phyloP scores from a whole-genome alignment of 345 rosid genomes.

The Zanthoxylum bungeanum region DNA sequence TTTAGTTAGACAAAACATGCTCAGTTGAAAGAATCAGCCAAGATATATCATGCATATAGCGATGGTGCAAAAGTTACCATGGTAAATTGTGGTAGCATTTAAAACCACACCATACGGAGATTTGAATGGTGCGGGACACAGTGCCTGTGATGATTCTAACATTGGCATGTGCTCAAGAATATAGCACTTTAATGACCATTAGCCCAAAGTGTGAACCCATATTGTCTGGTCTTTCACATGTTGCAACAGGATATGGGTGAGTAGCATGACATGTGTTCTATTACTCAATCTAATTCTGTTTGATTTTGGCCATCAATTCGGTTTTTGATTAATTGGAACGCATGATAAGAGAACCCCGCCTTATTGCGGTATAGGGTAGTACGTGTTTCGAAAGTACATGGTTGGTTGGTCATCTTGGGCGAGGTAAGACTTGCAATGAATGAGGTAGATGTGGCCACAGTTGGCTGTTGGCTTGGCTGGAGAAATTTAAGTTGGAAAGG shows the following conservation, averaged over 20 bases:
- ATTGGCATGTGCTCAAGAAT: too few relatives aligned
- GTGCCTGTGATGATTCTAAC: too few relatives aligned
- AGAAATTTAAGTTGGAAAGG: too few relatives aligned
- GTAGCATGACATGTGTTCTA: neutral
- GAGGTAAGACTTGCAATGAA: neutral
- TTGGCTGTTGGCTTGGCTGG: neutral
- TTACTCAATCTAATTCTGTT: neutral
- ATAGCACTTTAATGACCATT: too few relatives aligned
- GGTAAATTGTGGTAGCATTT: neutral
- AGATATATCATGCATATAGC: neutral
- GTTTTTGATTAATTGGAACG: too few relatives aligned
- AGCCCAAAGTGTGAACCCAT: too few relatives aligned
- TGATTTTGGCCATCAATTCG: too few relatives aligned
- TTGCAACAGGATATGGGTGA: slow-evolving; percentile 13
- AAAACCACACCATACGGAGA: neutral
- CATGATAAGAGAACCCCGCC: too few relatives aligned
- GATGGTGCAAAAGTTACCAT: neutral
- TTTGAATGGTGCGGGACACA: too few relatives aligned
- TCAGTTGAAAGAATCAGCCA: neutral
- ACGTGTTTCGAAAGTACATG: neutral
- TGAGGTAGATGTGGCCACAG: neutral
- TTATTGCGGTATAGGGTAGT: too few relatives aligned
- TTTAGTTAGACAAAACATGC: neutral
- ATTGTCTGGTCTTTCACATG: neutral
- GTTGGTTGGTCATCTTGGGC: neutral